Base-by-base conservation (phyloP, 805 yeast genomes). In the Wickerhamomyces bisporus region DNA sequence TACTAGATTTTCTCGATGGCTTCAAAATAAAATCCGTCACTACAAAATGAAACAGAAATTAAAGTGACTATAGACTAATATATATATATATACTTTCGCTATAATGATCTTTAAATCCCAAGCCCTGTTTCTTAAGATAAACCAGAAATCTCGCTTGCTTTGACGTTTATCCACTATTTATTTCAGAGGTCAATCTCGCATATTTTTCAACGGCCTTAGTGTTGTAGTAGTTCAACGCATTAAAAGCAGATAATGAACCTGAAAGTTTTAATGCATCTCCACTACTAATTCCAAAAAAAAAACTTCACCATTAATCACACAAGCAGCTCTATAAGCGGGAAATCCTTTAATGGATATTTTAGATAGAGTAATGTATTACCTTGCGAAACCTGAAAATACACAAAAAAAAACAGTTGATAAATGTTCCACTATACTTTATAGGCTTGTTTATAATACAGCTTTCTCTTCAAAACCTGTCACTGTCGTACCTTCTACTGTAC, bases 311-410 rank as follows among this genome's bases (percentile, higher is more conserved):
- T 30, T 17, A 19, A 30, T 30, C 4, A 13, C 96, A 65, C 99
- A 94, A 0, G 84, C 83, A 62, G 98, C 93, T 20, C 66, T 66
- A 49, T 73, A 81, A 20, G 80, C 72, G 18, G 12, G 13, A 5
- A 11, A 15, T 4, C 23, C 32, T 7, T 6, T 5, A 6, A 6
- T 6, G n/a, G 28, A 9, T 12, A 6, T 9, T 26, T n/a, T 26
- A 6, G 28, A 6, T 11, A 29, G 10, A 11, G 14, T 9, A 5
- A 18, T 17, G 11, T 30, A 30, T 13, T 30, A 15, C 6, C 7
- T 8, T 5, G 21, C 17, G 23, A n/a, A 32, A 32, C 21, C 34
- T 23, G 14, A n/a, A n/a, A n/a, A n/a, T n/a, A n/a, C n/a, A n/a
- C n/a, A n/a, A n/a, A n/a, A n/a, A n/a, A n/a, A n/a, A n/a, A n/a